Conservation (phyloP, 495 filamentous ascomycete species). For the Ascobolus immersus region DNA sequence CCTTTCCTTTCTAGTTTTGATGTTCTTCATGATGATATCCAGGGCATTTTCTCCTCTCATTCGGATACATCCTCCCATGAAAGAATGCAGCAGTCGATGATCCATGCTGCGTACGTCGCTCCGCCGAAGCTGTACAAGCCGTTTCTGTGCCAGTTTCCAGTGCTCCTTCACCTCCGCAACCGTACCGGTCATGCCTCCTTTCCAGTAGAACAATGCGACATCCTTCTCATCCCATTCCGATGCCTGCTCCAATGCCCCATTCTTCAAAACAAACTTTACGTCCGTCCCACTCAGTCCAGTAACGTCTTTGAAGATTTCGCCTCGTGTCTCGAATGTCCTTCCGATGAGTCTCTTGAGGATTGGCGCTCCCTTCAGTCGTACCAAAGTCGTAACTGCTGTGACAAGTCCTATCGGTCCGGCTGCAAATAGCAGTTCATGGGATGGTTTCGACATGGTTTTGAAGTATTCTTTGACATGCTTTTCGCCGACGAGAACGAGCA, state of each 20-base stretch:
- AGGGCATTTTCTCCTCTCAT: neutral
- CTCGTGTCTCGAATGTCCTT: constrained; percentile 7
- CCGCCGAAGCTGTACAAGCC: too few species aligned
- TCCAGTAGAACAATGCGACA: constrained; percentile 6
- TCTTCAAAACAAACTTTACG: constrained; percentile 6
- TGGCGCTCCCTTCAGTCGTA: constrained; percentile 5
- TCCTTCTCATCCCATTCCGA: neutral
- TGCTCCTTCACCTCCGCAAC: neutral
- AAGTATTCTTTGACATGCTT: constrained; percentile 10
- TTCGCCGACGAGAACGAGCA: constrained; percentile 8
- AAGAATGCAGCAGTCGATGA: too few species aligned
- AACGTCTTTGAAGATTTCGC: constrained; percentile 6
- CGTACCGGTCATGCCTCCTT: neutral
- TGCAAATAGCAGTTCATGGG: constrained; percentile 8
- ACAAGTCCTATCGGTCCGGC: constrained; percentile 9
- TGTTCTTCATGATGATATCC: constrained; percentile 2
- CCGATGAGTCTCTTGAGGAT: constrained; percentile 8
- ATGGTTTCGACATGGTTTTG: constrained; percentile 7
- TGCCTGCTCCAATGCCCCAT: constrained; percentile 5
- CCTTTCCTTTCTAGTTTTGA: neutral
- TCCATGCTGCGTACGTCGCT: too few species aligned
- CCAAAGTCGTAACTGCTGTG: constrained; percentile 8
- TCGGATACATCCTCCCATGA: too few species aligned
- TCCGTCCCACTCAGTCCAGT: constrained; percentile 5
- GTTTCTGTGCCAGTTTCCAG: too few species aligned